Evolutionary conservation across 208 protist genomes (phyloP).

Genomic region (Trypanosoma grayi): DNA sequence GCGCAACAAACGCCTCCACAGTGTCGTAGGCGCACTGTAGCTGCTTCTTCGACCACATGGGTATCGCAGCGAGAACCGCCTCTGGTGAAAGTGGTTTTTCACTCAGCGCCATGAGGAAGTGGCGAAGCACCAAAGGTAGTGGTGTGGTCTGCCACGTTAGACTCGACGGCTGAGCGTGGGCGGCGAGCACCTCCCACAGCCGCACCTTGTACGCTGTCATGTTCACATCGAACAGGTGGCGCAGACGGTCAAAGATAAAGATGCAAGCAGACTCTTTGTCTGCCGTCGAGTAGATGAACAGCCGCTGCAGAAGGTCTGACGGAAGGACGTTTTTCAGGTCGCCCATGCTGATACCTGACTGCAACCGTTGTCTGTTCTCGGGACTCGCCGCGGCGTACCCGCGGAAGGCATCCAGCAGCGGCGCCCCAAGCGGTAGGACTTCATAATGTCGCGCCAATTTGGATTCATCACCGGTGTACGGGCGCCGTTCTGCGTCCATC

Average conservation of each 20-base stretch:
- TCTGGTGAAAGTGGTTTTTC: slow-evolving; percentile 30
- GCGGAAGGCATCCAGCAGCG: slow-evolving; percentile 19
- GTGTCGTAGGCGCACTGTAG: slow-evolving; percentile 30
- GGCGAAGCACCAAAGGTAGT: slow-evolving; percentile 50
- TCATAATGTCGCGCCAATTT: not conserved
- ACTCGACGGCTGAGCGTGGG: slow-evolving; percentile 61
- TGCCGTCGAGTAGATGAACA: slow-evolving; percentile 21
- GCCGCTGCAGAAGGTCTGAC: slow-evolving; percentile 29
- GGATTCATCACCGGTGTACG: slow-evolving; percentile 10
- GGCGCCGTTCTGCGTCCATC: slow-evolving; percentile 26
- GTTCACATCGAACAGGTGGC: slow-evolving; percentile 82
- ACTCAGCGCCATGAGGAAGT: slow-evolving; percentile 27
- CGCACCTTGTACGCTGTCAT: slow-evolving; percentile 37
- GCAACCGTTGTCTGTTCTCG: slow-evolving; percentile 9
- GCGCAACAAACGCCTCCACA: slow-evolving; percentile 41
- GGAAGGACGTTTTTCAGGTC: slow-evolving; percentile 40
- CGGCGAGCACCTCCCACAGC: slow-evolving; percentile 60
- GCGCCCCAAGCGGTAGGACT: slow-evolving; percentile 14
- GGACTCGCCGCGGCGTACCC: slow-evolving; percentile 3
- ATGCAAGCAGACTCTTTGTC: slow-evolving; percentile 29
- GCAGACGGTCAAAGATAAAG: slow-evolving; percentile 78
- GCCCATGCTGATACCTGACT: slow-evolving; percentile 31
- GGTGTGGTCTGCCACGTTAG: slow-evolving; percentile 78
- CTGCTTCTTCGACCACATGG: slow-evolving; percentile 22
- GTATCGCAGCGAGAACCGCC: slow-evolving; percentile 34